Base-by-base conservation (phyloP, 495 filamentous ascomycete genomes). In the Aspergillus ellipticus region DNA sequence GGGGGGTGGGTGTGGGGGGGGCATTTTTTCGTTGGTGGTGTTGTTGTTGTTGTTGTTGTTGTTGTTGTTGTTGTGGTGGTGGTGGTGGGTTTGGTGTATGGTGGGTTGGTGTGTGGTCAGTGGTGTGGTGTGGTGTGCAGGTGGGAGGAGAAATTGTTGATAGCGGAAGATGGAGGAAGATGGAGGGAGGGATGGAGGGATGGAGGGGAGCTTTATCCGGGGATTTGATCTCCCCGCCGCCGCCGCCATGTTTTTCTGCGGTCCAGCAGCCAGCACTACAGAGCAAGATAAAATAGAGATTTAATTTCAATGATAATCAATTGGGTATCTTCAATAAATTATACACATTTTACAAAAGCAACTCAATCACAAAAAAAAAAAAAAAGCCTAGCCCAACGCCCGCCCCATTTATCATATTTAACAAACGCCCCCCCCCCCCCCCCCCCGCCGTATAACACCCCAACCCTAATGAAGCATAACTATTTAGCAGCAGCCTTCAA, bases 401-500 rank as follows among this genome's bases (percentile, higher is more conserved):
- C 47, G 26, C 22, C 22, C 47, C n/a, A 28, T 41, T 41, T 0
- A 21, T 22, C 37, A 10, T 41, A 43, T n/a, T n/a, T n/a, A n/a
- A n/a, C n/a, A n/a, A n/a, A n/a, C n/a, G n/a, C n/a, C n/a, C n/a
- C n/a, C n/a, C n/a, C n/a, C n/a, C n/a, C n/a, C n/a, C n/a, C n/a
- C 21, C 46, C 21, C 13, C 28, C 15, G 19, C 19, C 35, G 24
- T 50, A 37, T 15, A 29, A 39, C 24, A 21, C 9, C 20, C 21
- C 8, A 31, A 22, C 26, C 53, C 49, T 9, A 13, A 37, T 5
- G 3, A 11, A 6, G 13, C 13, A 2, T 11, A 5, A 37, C 35
- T 57, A 41, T 29, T 59, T 65, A 20, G 57, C 49, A 6, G 64
- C 50, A 6, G 64, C 50, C 60, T 66, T 73, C 49, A 67, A 55